Evolutionary conservation across 2,329 filamentous ascomycete genomes (phyloP).

Genomic region (Paecilomyces sp.): DNA sequence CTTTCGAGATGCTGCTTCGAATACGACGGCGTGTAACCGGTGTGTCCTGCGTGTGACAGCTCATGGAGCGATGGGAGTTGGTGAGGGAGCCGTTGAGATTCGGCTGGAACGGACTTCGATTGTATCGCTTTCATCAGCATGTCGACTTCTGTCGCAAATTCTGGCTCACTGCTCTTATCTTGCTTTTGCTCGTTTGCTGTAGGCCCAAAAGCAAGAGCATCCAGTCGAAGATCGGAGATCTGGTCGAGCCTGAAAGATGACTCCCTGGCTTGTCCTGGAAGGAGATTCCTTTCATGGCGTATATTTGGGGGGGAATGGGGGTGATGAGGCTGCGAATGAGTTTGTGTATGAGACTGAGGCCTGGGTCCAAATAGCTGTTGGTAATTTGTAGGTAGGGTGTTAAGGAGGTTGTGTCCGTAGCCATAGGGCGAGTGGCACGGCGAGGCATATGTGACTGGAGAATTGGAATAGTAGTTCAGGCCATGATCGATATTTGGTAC

Average conservation of each 20-base stretch:
- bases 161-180: constrained; percentile 36
- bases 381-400: constrained; percentile 22
- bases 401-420: constrained; percentile 23
- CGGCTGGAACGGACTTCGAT: constrained; percentile 42
- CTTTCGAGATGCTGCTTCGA: constrained; percentile 14
- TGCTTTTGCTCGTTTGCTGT: background rate
- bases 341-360: constrained; percentile 10
- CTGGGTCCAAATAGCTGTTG: constrained; percentile 26
- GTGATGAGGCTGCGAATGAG: constrained; percentile 12
- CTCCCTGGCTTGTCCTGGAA: constrained; percentile 18
- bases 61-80: constrained; percentile 29
- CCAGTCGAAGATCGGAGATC: background rate
- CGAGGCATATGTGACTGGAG: constrained; percentile 28
- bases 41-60: constrained; percentile 17
- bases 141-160: constrained; percentile 78
- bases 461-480: constrained; percentile 31
- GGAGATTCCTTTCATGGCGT: constrained; percentile 29
- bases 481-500: constrained; percentile 23
- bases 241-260: constrained; percentile 8
- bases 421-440: constrained; percentile 28
- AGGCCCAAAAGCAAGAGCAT: background rate
- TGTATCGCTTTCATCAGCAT: constrained; percentile 86
- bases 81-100: constrained; percentile 17
- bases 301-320: constrained; percentile 30
- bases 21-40: constrained; percentile 15